Conservation (phyloP, 2,329 filamentous ascomycete genomes). For the Clonostachys rhizophaga region DNA sequence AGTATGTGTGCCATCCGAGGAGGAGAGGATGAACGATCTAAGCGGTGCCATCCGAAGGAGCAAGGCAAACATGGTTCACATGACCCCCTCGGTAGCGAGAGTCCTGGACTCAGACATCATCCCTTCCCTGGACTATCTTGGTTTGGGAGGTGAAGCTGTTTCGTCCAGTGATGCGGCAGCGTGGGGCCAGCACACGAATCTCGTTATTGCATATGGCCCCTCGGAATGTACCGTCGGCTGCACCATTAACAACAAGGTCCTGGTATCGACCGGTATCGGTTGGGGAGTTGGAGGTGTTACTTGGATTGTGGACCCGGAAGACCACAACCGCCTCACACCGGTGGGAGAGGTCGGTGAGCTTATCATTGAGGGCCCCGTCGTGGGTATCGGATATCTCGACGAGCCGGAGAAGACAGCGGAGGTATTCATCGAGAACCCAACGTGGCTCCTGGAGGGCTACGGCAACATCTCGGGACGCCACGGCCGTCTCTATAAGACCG, state of each 20-base stretch:
- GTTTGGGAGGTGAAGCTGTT: slow-evolving; percentile 47
- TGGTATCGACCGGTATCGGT: slow-evolving; percentile 37
- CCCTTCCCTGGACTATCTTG: slow-evolving; percentile 38
- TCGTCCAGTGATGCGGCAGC: slow-evolving; percentile 40
- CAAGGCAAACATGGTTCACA: slow-evolving; percentile 41
- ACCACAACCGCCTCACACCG: slow-evolving; percentile 39
- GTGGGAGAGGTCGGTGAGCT: slow-evolving; percentile 46
- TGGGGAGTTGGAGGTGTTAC: slow-evolving; percentile 38
- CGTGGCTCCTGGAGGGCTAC: slow-evolving; percentile 40
- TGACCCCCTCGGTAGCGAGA: slow-evolving; percentile 45
- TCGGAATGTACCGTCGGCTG: slow-evolving; percentile 50
- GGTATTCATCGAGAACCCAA: slow-evolving; percentile 51
- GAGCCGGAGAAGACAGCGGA: slow-evolving; percentile 52
- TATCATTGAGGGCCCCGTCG: slow-evolving; percentile 53
- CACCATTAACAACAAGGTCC: slow-evolving; percentile 39
- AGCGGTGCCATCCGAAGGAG: slow-evolving; percentile 36
- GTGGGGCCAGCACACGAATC: slow-evolving; percentile 39
- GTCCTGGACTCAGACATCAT: slow-evolving; percentile 40
- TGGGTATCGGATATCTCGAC: slow-evolving; percentile 57
- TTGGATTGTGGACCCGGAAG: slow-evolving; percentile 46
- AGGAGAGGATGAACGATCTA: slow-evolving; percentile 45
- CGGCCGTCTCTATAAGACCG: slow-evolving; percentile 53
- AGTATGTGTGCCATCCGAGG: slow-evolving; percentile 49
- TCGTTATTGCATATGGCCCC: slow-evolving; percentile 48
- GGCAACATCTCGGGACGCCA: slow-evolving; percentile 24